phyloP scores from a whole-genome alignment of 148 eudicot genomes.

The Rhododendron molle region DNA sequence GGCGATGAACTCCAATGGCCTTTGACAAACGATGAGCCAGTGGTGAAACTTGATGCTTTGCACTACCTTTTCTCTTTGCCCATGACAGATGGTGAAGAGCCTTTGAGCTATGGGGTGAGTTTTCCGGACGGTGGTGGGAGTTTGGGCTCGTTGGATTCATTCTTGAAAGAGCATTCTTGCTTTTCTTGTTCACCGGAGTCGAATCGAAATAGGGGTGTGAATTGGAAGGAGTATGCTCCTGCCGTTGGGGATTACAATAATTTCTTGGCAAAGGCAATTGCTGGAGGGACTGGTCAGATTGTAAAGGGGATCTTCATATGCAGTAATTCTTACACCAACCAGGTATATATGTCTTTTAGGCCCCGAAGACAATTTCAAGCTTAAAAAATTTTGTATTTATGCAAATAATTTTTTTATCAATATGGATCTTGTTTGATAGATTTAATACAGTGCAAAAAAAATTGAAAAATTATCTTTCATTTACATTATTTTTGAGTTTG shows the following conservation, averaged over 20 bases:
- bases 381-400: too few species aligned
- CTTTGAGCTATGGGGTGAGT: slow-evolving; percentile 78
- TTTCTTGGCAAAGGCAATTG: slow-evolving; percentile 84
- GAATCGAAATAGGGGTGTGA: slow-evolving; percentile 35
- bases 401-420: too few species aligned
- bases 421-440: too few species aligned
- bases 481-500: too few species aligned
- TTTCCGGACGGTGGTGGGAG: slow-evolving; percentile 37
- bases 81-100: slow-evolving; percentile 43
- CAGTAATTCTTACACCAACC: slow-evolving; percentile 84
- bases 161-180: slow-evolving; percentile 58
- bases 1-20: slow-evolving; percentile 87
- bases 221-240: slow-evolving; percentile 92
- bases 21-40: slow-evolving; percentile 88
- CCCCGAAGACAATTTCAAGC: too few species aligned
- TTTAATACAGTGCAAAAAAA: too few species aligned
- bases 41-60: slow-evolving; percentile 66
- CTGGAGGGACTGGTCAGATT: slow-evolving; percentile 86
- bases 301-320: slow-evolving; percentile 82
- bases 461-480: too few species aligned
- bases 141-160: slow-evolving; percentile 51
- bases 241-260: slow-evolving; percentile 64
- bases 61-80: slow-evolving; percentile 80
- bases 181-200: slow-evolving; percentile 43
- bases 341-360: too few species aligned